Conservation (phyloP, 768 basidiomycete species). For the Tylopilus intermedius region DNA sequence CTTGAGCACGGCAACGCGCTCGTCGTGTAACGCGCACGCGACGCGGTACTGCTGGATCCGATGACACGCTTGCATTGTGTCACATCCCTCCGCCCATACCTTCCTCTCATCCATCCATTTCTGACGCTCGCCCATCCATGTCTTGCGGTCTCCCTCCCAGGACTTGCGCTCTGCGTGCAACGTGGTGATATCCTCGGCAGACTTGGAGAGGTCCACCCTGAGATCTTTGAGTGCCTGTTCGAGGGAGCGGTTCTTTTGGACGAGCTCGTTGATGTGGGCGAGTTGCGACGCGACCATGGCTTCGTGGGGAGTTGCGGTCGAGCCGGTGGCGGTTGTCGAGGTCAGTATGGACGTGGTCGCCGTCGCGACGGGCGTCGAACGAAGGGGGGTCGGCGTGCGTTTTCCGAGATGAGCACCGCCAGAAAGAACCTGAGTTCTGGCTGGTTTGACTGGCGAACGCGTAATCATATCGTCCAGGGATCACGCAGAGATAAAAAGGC, state of each 20-base stretch:
- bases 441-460: conserved; percentile 27
- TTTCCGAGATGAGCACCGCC: conserved; percentile 11
- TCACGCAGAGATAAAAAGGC: not conserved
- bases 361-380: conserved; percentile 14
- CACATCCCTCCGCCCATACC: conserved; percentile 60
- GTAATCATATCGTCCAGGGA: conserved; percentile 21
- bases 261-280: conserved; percentile 68
- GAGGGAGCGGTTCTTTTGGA: conserved; percentile 60
- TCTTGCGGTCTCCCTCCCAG: conserved; percentile 25
- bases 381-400: conserved; percentile 20
- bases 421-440: conserved; percentile 1
- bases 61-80: conserved; percentile 58
- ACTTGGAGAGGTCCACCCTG: conserved; percentile 42
- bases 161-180: conserved; percentile 38
- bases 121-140: conserved; percentile 24
- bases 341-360: conserved; percentile 26
- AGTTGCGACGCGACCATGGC: conserved; percentile 59
- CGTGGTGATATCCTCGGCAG: conserved; percentile 24
- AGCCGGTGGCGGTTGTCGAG: conserved; percentile 27
- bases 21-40: conserved; percentile 49
- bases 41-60: conserved; percentile 61
- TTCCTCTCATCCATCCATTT: conserved; percentile 50
- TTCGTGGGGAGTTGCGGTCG: conserved; percentile 32
- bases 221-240: conserved; percentile 59
- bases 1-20: conserved; percentile 45